Evolutionary conservation across 257 asterid genomes (phyloP).

Genomic region (Eucommia ulmoides): DNA sequence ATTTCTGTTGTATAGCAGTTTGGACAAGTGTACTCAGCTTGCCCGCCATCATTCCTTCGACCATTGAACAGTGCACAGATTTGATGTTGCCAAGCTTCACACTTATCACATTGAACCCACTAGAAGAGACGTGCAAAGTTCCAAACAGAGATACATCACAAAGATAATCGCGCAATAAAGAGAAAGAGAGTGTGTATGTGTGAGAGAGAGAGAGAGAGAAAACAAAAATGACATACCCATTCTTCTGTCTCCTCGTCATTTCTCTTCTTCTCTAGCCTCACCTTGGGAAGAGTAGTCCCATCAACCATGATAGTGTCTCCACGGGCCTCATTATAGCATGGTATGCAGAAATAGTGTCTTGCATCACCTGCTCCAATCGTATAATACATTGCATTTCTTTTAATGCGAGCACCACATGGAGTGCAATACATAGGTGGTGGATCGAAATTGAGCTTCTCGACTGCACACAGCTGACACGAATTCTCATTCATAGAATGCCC

Average conservation of each 20-base stretch:
- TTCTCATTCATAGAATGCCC: conserved; percentile 86
- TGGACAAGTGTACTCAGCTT: conserved; percentile 98
- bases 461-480: conserved; percentile 98
- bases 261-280: conserved; percentile 79
- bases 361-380: conserved; percentile 88
- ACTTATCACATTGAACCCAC: conserved; percentile 99
- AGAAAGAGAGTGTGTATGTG: too few relatives aligned
- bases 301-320: conserved; percentile 79
- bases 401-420: conserved; percentile 89
- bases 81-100: conserved; percentile 99
- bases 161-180: too few relatives aligned
- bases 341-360: conserved; percentile 78
- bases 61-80: conserved; percentile 96
- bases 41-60: conserved; percentile 95
- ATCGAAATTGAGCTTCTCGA: conserved; percentile 91
- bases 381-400: conserved; percentile 89
- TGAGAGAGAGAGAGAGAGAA: too few relatives aligned
- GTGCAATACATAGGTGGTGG: conserved; percentile 94
- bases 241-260: conserved; percentile 94
- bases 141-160: not conserved
- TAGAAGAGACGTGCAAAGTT: conserved; percentile 27
- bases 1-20: conserved; percentile 82
- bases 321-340: conserved; percentile 80
- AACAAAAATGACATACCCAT: conserved; percentile 45
- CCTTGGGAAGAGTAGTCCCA: conserved; percentile 55